Evolutionary conservation across 495 filamentous ascomycete species (phyloP).

Genomic region (Aspergillus cavernicola): DNA sequence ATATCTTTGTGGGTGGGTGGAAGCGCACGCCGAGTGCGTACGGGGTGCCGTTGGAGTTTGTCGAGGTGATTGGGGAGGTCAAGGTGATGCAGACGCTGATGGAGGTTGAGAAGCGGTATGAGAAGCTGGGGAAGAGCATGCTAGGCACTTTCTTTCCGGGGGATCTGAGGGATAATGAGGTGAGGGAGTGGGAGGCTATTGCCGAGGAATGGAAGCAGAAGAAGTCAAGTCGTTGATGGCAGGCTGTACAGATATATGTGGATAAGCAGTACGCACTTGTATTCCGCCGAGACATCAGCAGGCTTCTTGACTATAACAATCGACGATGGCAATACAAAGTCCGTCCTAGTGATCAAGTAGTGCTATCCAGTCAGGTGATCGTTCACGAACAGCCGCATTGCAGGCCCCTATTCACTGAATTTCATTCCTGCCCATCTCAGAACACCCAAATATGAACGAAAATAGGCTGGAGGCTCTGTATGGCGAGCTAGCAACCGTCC

Average conservation of each 20-base stretch:
- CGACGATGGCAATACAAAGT: no score
- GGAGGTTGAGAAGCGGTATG: constrained; percentile 27
- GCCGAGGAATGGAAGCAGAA: constrained; percentile 8
- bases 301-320: no score
- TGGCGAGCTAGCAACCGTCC: neutral
- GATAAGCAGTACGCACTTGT: no score
- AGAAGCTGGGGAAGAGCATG: constrained; percentile 27
- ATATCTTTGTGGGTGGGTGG: constrained; percentile 35
- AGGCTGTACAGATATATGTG: no score
- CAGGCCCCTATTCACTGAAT: no score
- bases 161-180: constrained; percentile 18
- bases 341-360: no score
- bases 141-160: constrained; percentile 34
- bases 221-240: neutral
- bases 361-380: no score
- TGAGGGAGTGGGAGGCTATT: constrained; percentile 20
- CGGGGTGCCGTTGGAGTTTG: constrained; percentile 27
- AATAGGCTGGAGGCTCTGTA: neutral
- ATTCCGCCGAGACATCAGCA: no score
- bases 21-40: constrained; percentile 24
- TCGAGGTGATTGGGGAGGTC: constrained; percentile 19
- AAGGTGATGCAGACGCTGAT: constrained; percentile 34
- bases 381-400: no score
- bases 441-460: neutral
- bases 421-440: no score